Base-by-base conservation (phyloP, 2,329 filamentous ascomycete species). In the Pestalotiopsis fici region DNA sequence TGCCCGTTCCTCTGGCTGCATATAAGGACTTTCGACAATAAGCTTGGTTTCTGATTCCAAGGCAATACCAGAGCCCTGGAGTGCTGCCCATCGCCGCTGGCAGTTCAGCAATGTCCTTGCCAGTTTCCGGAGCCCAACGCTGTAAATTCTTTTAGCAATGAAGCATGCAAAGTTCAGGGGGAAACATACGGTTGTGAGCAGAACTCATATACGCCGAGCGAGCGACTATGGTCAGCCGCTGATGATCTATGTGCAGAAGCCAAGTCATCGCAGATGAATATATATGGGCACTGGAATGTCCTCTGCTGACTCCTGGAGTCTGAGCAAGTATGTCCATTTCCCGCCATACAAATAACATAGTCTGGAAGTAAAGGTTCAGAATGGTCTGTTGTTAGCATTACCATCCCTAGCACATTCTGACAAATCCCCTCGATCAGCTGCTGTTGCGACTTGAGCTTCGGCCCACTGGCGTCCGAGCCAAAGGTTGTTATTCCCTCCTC, bases 361-460 rank as follows among this genome's bases (percentile, higher is more conserved):
- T 74, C 73, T 28, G 74, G 71, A 39, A 59, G 64, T 15, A 66
- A n/a, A 18, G 62, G 18, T 13, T 62, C 37, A 13, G 15, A 11
- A 13, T 35, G 50, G 7, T 67, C 47, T 3, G 43, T 25, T 31
- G 62, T 9, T 3, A 72, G 21, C 2, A 81, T 59, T 1, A 78
- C 71, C 70, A 79, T 71, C 1, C 70, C 67, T 1, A 82, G 72
- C 77, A 76, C 80, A 15, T 78, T 70, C 0, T 70, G 72, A 64
- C 80, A 82, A 2, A 79, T 73, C 1, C 56, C 72, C 50, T 67
- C 72, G 61, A 74, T 67, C 28, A 74, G 59, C 55, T 64, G 62
- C 11, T 64, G 25, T 37, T 64, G 47, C 1, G 47, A 64, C 13
- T 43, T 55, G 15, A 21, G 21, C 28, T 56, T 64, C 4, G 12